Base-by-base conservation (phyloP, 2,329 filamentous ascomycete species). In the Macrophomina phaseolina region DNA sequence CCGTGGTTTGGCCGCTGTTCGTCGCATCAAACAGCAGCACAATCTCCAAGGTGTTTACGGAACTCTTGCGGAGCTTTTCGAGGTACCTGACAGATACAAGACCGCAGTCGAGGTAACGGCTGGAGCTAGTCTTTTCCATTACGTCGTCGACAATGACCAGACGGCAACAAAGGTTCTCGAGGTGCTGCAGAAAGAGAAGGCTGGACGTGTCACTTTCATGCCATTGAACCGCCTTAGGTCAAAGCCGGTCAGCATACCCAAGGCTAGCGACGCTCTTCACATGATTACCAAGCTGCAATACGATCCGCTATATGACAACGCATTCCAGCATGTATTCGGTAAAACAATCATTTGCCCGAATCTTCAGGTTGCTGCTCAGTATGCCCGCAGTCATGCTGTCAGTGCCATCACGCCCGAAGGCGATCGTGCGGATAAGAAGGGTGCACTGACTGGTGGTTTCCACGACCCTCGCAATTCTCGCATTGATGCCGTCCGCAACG, bases 301-400 rank as follows among this genome's bases (percentile, higher is more conserved):
- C 74, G 91, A 97, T 62, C 75, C 85, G 1, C 84, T 82, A 68
- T 97, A 90, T 72, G 92, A 96, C 67, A 90, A 88, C 72, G 95
- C 95, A 0, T 95, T 99, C 77, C 89, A 92, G 75, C 94, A 97
- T 76, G 93, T 99, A 0, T 99, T 99, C 79, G 95, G 94, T 55
- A 96, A 93, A 78, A 95, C 93, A 0, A 93, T 99, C 63, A 91
- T 99, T 66, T 98, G 95, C 71, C 94, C 94, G 2, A 97, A 93
- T 71, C 82, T 99, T 69, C 88, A 91, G 58, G 88, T 97, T 67
- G 95, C 94, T 56, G 88, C 91, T 12, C 93, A 97, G 75, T 97
- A 97, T 76, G 92, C 95, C 28, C 89, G 94, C 73, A 97, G 91
- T 73, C 94, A 98, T 73, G 91, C 91, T 18, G 89, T 98, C 30